Evolutionary conservation across 2,329 filamentous ascomycete species (phyloP), one percentile per base, ranked within the genome.

Genomic region (Alternaria longipes): DNA sequence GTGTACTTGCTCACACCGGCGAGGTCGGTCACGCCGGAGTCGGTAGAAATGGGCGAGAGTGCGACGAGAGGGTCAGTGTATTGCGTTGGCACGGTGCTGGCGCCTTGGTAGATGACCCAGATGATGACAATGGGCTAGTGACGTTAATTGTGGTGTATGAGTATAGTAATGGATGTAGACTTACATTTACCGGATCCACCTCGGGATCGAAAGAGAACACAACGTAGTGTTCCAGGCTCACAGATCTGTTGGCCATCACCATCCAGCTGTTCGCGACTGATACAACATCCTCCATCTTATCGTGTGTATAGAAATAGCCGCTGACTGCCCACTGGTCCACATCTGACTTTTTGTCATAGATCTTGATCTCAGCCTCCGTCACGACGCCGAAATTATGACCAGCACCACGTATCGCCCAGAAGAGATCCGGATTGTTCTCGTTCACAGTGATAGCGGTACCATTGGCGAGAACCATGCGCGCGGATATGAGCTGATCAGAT

Each of bases 381-480:
- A 76, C 69, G 11, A 78, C 57, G 8, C 75, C 82, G 42, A 74
- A 77, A 30, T 76, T 77, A 42, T 73, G 72, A 0, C 74, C 73
- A 9, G 74, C 74, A 22, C 78, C 78, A 41, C 77, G 73, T n/a
- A 80, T 67, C 0, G 73, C 78, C 65, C 70, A 74, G 60, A 78
- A 81, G 8, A 81, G 74, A 26, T 83, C 80, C 1, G 59, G 46
- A 40, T 82, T 77, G 16, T 74, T 65, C 3, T 66, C 51, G n/a
- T 70, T 72, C 18, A 74, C 77, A 3, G 72, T 71, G 38, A 79
- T 65, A 8, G 74, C 68, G 1, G 65, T 68, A 1, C 74, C 77
- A 50, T 77, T 71, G 4, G 72, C 70, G n/a, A 84, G 74, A 6
- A 83, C 80, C 38, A 84, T 50, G 9, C 65, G 63, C 20, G 67